phyloP scores from a whole-genome alignment of 2,329 filamentous ascomycete genomes.

The Rasamsonia emersonii region DNA sequence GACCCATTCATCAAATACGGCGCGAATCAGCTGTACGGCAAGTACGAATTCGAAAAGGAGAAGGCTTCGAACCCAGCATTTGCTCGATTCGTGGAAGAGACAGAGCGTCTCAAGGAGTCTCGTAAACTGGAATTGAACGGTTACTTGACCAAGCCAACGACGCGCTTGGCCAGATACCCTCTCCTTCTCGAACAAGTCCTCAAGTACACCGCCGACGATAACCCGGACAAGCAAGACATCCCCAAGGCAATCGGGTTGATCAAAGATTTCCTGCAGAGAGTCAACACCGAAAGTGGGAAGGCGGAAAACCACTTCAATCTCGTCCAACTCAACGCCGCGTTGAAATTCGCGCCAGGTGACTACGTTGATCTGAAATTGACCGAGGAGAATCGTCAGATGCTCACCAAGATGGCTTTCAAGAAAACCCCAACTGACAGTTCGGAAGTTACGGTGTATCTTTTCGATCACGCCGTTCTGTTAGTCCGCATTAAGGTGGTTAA shows the following conservation, averaged over 20 bases:
- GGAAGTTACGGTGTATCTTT: slow-evolving; percentile 90
- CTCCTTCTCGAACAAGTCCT: slow-evolving; percentile 82
- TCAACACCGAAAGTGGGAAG: slow-evolving; percentile 93
- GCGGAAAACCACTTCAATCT: slow-evolving; percentile 97
- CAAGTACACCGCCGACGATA: slow-evolving; percentile 85
- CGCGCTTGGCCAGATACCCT: slow-evolving; percentile 86
- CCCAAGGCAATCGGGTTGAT: slow-evolving; percentile 83
- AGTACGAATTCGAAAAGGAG: slow-evolving; percentile 97
- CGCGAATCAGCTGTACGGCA: slow-evolving; percentile 89
- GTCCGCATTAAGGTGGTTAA: slow-evolving; percentile 86
- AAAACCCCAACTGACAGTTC: slow-evolving; percentile 80
- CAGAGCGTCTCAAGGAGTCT: slow-evolving; percentile 90
- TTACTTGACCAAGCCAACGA: slow-evolving; percentile 95
- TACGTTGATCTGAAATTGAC: slow-evolving; percentile 90
- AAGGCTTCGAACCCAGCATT: slow-evolving; percentile 78
- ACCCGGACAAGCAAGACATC: slow-evolving; percentile 82
- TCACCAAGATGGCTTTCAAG: slow-evolving; percentile 91
- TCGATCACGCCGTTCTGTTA: slow-evolving; percentile 89
- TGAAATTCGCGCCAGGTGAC: slow-evolving; percentile 84
- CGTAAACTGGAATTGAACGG: slow-evolving; percentile 95
- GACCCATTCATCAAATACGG: slow-evolving; percentile 95
- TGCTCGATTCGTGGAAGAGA: slow-evolving; percentile 88
- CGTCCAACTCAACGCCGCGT: slow-evolving; percentile 79
- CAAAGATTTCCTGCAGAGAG: slow-evolving; percentile 73
- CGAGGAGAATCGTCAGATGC: slow-evolving; percentile 82